Conservation (phyloP, 2,329 filamentous ascomycete species). For the Epichloe scottii region DNA sequence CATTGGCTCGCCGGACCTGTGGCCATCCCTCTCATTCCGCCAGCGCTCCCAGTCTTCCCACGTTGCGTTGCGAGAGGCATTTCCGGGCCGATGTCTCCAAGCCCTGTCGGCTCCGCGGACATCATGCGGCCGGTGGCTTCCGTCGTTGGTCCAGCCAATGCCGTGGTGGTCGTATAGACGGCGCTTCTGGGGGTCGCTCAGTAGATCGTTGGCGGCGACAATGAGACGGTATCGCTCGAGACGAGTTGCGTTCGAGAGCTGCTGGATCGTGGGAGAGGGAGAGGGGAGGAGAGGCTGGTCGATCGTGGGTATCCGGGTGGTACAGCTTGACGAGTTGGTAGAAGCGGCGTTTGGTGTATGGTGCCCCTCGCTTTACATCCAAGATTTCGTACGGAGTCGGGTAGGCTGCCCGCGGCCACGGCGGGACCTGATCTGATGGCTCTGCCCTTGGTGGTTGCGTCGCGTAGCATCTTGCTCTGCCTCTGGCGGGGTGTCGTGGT, state of each 20-base stretch:
- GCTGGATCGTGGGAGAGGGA: not conserved
- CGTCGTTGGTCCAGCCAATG: constrained; percentile 61
- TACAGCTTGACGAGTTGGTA: constrained; percentile 92
- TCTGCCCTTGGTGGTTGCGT: not conserved
- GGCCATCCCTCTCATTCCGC: constrained; percentile 42
- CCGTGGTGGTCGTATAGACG: constrained; percentile 73
- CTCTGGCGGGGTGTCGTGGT: not conserved
- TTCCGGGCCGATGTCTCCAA: constrained; percentile 37
- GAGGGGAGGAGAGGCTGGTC: constrained; percentile 6
- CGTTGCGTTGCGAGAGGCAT: constrained; percentile 61
- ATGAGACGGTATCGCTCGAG: constrained; percentile 86
- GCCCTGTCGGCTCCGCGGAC: constrained; percentile 28
- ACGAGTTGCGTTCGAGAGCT: constrained; percentile 42
- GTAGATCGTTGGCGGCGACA: constrained; percentile 75
- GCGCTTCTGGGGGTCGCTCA: constrained; percentile 69
- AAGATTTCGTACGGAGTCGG: constrained; percentile 92
- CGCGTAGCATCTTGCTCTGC: constrained; percentile 1
- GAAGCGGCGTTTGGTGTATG: constrained; percentile 75
- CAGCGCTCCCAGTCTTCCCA: constrained; percentile 97
- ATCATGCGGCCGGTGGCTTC: constrained; percentile 39
- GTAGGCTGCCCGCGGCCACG: constrained; percentile 34
- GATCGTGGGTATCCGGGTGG: constrained; percentile 61
- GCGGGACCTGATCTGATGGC: constrained; percentile 5
- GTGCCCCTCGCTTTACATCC: constrained; percentile 39
- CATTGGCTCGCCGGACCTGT: constrained; percentile 34